Conservation (phyloP, 176 grass and related monocot genomes). For the Oryza glumipatula region DNA sequence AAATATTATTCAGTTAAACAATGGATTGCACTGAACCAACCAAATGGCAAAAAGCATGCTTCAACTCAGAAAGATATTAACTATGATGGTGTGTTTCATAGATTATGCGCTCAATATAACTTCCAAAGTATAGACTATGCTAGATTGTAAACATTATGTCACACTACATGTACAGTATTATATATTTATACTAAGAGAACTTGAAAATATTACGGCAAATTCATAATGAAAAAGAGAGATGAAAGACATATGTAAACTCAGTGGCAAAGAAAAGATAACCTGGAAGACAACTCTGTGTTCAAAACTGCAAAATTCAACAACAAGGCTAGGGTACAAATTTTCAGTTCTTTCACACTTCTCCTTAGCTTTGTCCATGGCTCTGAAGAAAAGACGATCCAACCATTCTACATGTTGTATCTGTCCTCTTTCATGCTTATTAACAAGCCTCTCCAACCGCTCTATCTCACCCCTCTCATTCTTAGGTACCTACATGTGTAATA, state of each 20-base stretch:
- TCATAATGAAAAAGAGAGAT: not conserved
- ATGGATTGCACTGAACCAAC: not conserved
- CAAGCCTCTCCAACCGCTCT: constrained; percentile 87
- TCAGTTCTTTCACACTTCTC: constrained; percentile 59
- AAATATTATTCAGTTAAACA: not conserved
- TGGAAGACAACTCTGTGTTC: constrained; percentile 96
- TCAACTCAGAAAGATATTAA: not conserved
- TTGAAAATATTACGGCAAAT: not conserved
- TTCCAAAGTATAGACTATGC: not conserved
- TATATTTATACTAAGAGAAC: not conserved
- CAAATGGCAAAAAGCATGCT: not conserved
- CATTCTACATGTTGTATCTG: constrained; percentile 95
- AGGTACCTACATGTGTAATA: constrained; percentile 58
- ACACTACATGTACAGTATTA: not conserved
- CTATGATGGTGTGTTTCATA: not conserved
- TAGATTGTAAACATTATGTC: not conserved
- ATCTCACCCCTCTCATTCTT: constrained; percentile 85
- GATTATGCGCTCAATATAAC: not conserved
- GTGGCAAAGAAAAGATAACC: constrained; percentile 47
- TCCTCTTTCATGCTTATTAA: constrained; percentile 95
- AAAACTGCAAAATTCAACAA: constrained; percentile 87
- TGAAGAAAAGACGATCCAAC: constrained; percentile 88
- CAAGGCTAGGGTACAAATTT: constrained; percentile 72
- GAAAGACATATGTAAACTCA: not conserved
- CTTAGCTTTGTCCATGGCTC: constrained; percentile 80